phyloP scores from a whole-genome alignment of 108 stramenopile genomes.

The Skeletonema grethae region DNA sequence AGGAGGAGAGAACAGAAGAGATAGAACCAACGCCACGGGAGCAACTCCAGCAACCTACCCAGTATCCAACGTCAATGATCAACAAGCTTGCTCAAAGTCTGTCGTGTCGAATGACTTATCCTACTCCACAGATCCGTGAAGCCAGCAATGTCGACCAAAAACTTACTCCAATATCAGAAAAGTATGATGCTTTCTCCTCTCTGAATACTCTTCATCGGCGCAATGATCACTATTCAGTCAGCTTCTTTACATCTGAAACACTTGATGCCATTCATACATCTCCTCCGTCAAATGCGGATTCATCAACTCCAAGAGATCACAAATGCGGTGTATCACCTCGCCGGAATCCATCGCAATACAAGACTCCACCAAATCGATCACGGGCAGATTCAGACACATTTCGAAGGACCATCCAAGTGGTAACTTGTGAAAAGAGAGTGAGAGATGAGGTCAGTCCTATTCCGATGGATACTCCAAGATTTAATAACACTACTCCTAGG shows the following conservation, averaged over 20 bases:
- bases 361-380: constrained; percentile 18
- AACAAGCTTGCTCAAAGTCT: neutral
- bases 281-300: neutral
- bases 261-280: constrained; percentile 29
- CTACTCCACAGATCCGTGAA: constrained; percentile 1
- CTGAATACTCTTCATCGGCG: constrained; percentile 31
- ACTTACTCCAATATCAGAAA: constrained; percentile 16
- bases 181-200: constrained; percentile 12
- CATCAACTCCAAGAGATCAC: neutral
- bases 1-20: constrained; percentile 8
- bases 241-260: constrained; percentile 35
- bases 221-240: constrained; percentile 20
- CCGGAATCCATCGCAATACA: constrained; percentile 1
- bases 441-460: constrained; percentile 37
- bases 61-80: constrained; percentile 2
- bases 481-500: constrained; percentile 1
- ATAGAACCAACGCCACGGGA: neutral
- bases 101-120: constrained; percentile 5
- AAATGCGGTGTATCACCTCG: neutral
- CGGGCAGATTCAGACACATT: constrained; percentile 25
- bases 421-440: constrained; percentile 29
- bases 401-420: constrained; percentile 22
- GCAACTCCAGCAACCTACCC: neutral
- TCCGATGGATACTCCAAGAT: constrained; percentile 9
- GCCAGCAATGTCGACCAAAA: constrained; percentile 1